Base-by-base conservation (phyloP, 306 rosid species). In the Fagus crenata region DNA sequence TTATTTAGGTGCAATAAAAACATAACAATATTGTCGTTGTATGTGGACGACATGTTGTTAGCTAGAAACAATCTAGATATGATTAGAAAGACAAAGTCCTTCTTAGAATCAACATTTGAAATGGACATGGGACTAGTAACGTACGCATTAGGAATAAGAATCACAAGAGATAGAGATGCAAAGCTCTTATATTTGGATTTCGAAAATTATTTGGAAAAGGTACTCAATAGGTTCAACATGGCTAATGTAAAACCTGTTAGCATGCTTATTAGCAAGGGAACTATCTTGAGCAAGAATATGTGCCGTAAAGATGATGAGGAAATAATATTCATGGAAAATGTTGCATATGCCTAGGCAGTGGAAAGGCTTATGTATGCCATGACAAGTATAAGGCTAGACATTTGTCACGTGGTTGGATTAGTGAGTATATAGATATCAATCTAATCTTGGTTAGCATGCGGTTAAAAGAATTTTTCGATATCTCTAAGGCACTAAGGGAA, bases 371-470 rank as follows among this genome's bases (percentile, higher is more conserved):
- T 71, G 41, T 51, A 33, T 49, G 59, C 43, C 15, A 71, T 71
- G 60, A 71, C 59, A 28, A 51, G 75, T n/a, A 71, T 43, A 7
- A 13, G 60, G 41, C 61, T 41, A 28, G 42, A 71, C 31, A 9
- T 49, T 71, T 71, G 61, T 32, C 42, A 51, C 13, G 37, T 0
- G 1, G 67, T 39, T 2, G 42, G 55, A 15, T 41, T 28, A 13
- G 43, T 40, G 7, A 58, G 28, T 22, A 22, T 22, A 69, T 2
- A 42, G 18, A 72, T 60, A 59, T 74, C 40, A 58, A 59, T 42
- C 41, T 6, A 74, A 74, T 74, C 77, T 0, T 1, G 56, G 56
- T 14, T 71, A 43, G 43, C 41, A 71, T 33, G 28, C 12, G 32
- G 40, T 32, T 1, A 71, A 71, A 31, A 15, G 17, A 37, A 72